Conservation (phyloP, 441 rosid species). For the Gossypium schwendimanii region DNA sequence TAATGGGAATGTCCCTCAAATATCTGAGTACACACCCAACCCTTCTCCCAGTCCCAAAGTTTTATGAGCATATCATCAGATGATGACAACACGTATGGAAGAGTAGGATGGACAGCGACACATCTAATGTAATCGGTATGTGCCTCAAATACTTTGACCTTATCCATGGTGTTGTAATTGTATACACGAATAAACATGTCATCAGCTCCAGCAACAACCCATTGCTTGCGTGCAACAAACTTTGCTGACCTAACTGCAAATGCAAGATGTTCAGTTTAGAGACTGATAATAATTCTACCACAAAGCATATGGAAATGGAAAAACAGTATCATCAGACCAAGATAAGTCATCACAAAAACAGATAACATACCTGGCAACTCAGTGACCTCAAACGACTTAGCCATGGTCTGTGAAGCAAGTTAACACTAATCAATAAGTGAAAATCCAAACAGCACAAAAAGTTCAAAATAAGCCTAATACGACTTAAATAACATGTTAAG, state of each 20-base stretch:
- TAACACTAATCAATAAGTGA: conserved; percentile 11
- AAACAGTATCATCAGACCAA: conserved; percentile 1
- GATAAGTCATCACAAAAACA: neutral
- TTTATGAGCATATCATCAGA: conserved; percentile 89
- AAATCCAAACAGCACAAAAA: neutral
- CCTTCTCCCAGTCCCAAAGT: conserved; percentile 96
- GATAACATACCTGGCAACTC: conserved; percentile 50
- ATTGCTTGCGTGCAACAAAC: conserved; percentile 62
- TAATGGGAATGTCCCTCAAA: conserved; percentile 86
- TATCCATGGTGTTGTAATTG: conserved; percentile 68
- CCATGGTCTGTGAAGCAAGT: conserved; percentile 38
- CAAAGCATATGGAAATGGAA: neutral
- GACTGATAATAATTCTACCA: neutral
- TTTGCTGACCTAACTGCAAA: conserved; percentile 67
- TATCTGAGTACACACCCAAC: conserved; percentile 72
- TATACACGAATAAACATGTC: conserved; percentile 67
- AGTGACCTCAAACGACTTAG: conserved; percentile 57
- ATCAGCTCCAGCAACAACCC: conserved; percentile 80
- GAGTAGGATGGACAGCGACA: conserved; percentile 67
- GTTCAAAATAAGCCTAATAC: neutral
- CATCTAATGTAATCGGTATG: conserved; percentile 78
- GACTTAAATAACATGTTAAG: neutral
- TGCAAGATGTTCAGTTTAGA: conserved; percentile 20
- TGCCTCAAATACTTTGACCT: conserved; percentile 77
- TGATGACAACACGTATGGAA: conserved; percentile 69